Evolutionary conservation across 2,329 filamentous ascomycete species (phyloP).

Genomic region (Chaetoscypha palmicola): DNA sequence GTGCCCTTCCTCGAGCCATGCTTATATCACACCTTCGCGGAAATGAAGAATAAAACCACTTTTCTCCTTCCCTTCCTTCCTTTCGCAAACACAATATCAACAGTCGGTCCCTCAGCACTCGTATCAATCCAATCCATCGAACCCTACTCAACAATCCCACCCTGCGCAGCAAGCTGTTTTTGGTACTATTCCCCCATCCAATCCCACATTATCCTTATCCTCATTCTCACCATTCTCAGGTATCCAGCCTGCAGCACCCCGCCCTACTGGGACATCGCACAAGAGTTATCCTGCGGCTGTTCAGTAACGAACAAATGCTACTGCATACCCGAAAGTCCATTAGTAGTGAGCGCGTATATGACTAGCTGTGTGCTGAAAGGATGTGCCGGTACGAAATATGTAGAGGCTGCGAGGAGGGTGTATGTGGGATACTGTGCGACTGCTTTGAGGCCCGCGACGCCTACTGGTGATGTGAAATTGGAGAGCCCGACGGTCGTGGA

Average conservation of each 20-base stretch:
- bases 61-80: no score
- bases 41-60: no score
- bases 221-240: neutral
- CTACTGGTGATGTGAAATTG: no score
- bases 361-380: neutral
- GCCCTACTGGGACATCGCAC: neutral
- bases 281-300: neutral
- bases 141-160: neutral
- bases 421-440: neutral
- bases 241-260: no score
- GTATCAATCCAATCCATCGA: neutral
- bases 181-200: neutral
- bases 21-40: no score
- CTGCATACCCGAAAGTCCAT: neutral
- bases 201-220: neutral
- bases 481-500: no score
- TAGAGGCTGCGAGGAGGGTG: neutral
- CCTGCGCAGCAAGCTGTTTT: neutral
- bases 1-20: no score
- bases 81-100: neutral
- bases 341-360: neutral
- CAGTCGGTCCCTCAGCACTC: neutral
- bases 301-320: neutral
- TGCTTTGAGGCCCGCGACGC: no score
- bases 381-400: no score